Evolutionary conservation across 805 yeast species (phyloP).

Genomic region (Ogataea paraovalis): DNA sequence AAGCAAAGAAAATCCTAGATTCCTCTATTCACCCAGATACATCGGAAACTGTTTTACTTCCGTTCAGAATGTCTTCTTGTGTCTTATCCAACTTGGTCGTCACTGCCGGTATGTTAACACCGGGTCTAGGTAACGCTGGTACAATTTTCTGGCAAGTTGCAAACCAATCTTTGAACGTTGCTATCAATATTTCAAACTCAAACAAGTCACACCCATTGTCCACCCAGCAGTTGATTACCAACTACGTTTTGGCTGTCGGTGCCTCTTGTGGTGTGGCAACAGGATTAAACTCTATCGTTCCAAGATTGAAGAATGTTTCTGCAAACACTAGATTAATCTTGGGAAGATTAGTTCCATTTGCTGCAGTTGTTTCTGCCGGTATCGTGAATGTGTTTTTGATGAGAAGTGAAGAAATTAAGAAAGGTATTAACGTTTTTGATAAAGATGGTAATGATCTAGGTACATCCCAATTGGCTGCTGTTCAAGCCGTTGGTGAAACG

Average conservation of each 20-base stretch:
- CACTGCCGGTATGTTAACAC: conserved; percentile 97
- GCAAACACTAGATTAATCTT: conserved; percentile 67
- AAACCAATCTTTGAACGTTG: conserved; percentile 94
- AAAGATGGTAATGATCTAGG: conserved; percentile 63
- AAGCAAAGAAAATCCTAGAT: conserved; percentile 80
- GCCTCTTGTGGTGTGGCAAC: conserved; percentile 96
- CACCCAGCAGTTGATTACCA: conserved; percentile 68
- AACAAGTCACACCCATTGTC: conserved; percentile 91
- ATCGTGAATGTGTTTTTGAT: conserved; percentile 91
- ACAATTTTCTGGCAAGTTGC: conserved; percentile 98
- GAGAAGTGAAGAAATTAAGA: conserved; percentile 91
- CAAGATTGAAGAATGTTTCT: conserved; percentile 66
- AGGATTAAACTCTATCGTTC: conserved; percentile 90
- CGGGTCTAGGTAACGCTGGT: conserved; percentile 84
- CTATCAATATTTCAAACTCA: conserved; percentile 93
- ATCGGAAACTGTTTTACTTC: conserved; percentile 86
- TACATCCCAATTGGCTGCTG: conserved; percentile 79
- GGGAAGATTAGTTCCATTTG: conserved; percentile 92
- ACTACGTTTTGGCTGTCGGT: conserved; percentile 83
- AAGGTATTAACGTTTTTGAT: conserved; percentile 74
- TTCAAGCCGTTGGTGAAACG: conserved; percentile 93
- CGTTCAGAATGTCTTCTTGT: conserved; percentile 96
- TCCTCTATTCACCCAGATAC: conserved; percentile 96
- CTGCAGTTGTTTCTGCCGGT: conserved; percentile 98
- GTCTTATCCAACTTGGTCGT: conserved; percentile 92